These are phyloP conservation scores for Anthoceros angustus DNA, from an alignment of 225 moss, liverwort and hornwort species.

Conservation along the genomic window DNA sequence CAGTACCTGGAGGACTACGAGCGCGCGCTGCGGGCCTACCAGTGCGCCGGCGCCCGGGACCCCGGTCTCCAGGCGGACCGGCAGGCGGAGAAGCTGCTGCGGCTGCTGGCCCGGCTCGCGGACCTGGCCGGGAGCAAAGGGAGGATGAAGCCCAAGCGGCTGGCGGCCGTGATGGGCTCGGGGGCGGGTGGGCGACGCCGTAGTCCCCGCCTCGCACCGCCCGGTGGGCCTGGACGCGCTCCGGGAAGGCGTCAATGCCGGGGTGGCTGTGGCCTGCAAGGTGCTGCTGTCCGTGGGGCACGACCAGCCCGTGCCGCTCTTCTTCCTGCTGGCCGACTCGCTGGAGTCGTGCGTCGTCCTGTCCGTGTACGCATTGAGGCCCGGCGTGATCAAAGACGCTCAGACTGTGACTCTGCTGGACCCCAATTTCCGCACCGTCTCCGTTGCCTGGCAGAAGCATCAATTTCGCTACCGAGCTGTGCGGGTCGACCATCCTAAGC, in stretches of 20 bases:
- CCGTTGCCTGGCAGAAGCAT: conserved; percentile 30
- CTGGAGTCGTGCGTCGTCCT: conserved; percentile 36
- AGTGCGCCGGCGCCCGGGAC: conserved; percentile 41
- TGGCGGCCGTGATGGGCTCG: conserved; percentile 23
- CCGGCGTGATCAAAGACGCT: conserved; percentile 30
- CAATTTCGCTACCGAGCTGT: conserved; percentile 30
- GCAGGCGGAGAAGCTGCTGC: conserved; percentile 46
- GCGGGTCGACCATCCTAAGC: conserved; percentile 44
- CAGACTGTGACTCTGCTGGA: conserved; percentile 31
- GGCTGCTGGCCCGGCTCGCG: conserved; percentile 36
- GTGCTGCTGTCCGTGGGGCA: conserved; percentile 40
- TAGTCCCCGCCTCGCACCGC: conserved; percentile 32
- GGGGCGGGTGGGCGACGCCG: conserved; percentile 1
- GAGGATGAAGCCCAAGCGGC: conserved; percentile 31
- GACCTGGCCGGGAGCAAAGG: conserved; percentile 43
- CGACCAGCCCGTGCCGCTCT: conserved; percentile 45
- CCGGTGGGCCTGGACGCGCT: conserved; percentile 28
- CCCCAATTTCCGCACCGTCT: conserved; percentile 36
- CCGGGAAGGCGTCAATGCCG: conserved; percentile 30
- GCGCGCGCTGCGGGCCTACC: conserved; percentile 44
- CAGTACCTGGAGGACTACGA: conserved; percentile 56
- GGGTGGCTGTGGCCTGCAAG: conserved; percentile 6
- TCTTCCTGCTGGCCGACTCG: conserved; percentile 41
- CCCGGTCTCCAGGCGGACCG: conserved; percentile 44
- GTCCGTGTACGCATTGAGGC: conserved; percentile 44